phyloP scores from a whole-genome alignment of 345 rosid species.

The Iberis pinnata region DNA sequence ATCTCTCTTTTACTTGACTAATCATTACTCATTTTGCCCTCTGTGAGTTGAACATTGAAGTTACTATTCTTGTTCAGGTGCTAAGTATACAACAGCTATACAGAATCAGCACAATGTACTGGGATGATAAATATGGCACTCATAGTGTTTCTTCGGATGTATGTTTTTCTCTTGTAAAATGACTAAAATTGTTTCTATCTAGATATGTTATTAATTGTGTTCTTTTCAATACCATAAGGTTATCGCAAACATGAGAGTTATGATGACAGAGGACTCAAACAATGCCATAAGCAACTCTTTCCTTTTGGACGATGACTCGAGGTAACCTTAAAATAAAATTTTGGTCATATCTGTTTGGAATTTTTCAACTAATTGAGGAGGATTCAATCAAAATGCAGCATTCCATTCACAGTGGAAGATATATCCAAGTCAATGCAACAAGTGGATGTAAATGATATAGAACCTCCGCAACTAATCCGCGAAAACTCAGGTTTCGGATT shows the following conservation, averaged over 20 bases:
- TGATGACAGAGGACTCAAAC: slow-evolving; percentile 78
- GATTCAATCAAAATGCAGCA: no score
- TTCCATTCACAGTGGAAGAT: no score
- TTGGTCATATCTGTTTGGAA: no score
- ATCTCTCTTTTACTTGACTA: background rate
- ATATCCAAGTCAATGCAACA: no score
- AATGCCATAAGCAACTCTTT: slow-evolving; percentile 72
- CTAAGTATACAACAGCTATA: slow-evolving; percentile 78
- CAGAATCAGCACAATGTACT: slow-evolving; percentile 85
- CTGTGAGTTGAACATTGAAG: background rate
- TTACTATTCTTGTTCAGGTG: slow-evolving; percentile 43
- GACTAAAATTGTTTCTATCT: no score
- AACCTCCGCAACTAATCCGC: slow-evolving; percentile 75
- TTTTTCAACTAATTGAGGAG: no score
- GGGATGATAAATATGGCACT: slow-evolving; percentile 85
- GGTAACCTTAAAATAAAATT: no score
- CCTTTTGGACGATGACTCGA: slow-evolving; percentile 77
- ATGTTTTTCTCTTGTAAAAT: no score
- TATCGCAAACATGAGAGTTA: slow-evolving; percentile 61
- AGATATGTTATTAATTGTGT: background rate
- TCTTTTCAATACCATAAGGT: slow-evolving; percentile 34
- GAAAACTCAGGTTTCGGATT: slow-evolving; percentile 93
- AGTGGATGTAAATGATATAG: slow-evolving; percentile 80
- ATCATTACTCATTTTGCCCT: no score
- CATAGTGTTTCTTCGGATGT: slow-evolving; percentile 81